phyloP scores from a whole-genome alignment of 345 rosid genomes.

The Moringa oleifera region DNA sequence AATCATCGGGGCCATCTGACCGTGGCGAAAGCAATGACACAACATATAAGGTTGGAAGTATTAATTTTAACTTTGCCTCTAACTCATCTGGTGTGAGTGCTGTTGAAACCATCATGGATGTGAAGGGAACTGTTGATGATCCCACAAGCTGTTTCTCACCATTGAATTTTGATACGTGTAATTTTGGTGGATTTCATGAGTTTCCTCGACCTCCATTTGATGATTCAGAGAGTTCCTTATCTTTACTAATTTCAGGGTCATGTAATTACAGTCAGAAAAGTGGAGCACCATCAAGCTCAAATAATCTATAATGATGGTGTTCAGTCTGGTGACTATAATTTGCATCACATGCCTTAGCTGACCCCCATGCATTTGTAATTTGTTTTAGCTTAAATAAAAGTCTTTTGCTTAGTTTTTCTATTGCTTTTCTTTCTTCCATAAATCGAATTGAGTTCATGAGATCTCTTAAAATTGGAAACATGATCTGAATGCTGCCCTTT shows the following conservation, averaged over 20 bases:
- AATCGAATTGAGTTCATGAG: no score
- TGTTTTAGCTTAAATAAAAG: slow-evolving; percentile 19
- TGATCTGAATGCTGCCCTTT: no score
- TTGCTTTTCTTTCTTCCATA: no score
- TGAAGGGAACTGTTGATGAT: slow-evolving; percentile 52
- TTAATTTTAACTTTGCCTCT: slow-evolving; percentile 33
- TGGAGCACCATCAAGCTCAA: slow-evolving; percentile 42
- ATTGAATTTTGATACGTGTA: slow-evolving; percentile 63
- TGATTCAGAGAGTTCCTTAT: slow-evolving; percentile 71
- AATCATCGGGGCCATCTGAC: slow-evolving; percentile 30
- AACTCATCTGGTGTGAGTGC: slow-evolving; percentile 24
- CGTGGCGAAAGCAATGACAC: slow-evolving; percentile 36
- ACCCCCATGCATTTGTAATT: slow-evolving; percentile 17
- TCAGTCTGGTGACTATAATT: slow-evolving; percentile 10
- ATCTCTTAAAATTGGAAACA: no score
- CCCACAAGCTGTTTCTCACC: slow-evolving; percentile 55
- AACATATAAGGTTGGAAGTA: slow-evolving; percentile 28
- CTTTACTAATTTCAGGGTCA: slow-evolving; percentile 62
- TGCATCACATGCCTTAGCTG: slow-evolving; percentile 17
- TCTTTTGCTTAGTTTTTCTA: not conserved
- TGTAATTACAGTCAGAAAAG: slow-evolving; percentile 53
- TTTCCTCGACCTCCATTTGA: slow-evolving; percentile 70
- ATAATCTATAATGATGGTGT: slow-evolving; percentile 22
- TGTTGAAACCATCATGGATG: slow-evolving; percentile 34
- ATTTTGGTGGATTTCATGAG: slow-evolving; percentile 81